Evolutionary conservation across 1,284 basidiomycete genomes (phyloP).

Genomic region (Pseudozyma pruni): DNA sequence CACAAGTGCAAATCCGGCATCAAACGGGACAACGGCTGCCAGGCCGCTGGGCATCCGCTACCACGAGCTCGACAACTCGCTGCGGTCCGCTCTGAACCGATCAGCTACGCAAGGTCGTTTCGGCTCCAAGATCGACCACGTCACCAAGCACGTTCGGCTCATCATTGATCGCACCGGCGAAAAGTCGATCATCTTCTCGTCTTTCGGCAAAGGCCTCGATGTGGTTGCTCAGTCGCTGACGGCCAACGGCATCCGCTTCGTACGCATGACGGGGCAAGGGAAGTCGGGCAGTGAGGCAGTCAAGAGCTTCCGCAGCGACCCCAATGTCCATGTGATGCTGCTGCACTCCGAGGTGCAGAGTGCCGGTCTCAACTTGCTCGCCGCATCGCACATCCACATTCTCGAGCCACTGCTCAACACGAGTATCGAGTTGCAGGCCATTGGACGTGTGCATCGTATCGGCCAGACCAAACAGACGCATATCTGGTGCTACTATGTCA

Average conservation of each 20-base stretch:
- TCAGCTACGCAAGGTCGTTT: conserved; percentile 45
- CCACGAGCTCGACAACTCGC: conserved; percentile 37
- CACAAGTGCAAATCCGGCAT: background rate
- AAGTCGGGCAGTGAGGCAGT: conserved; percentile 32
- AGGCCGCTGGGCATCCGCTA: conserved; percentile 20
- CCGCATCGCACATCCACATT: conserved; percentile 59
- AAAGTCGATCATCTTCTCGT: conserved; percentile 63
- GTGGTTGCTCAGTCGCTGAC: conserved; percentile 58
- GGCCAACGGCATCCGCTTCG: conserved; percentile 52
- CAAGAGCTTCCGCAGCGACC: conserved; percentile 47
- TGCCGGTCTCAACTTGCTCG: conserved; percentile 59
- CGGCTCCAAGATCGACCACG: conserved; percentile 63
- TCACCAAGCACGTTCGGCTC: conserved; percentile 55
- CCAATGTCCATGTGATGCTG: conserved; percentile 52
- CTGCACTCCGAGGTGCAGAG: conserved; percentile 65
- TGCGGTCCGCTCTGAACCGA: conserved; percentile 29
- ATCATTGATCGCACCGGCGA: conserved; percentile 43
- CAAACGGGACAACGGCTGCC: too few relatives aligned
- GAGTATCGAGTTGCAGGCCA: conserved; percentile 60
- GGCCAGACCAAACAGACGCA: conserved; percentile 59
- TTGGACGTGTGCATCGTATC: conserved; percentile 63
- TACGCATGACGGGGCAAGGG: conserved; percentile 50
- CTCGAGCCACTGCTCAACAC: conserved; percentile 64
- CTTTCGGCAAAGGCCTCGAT: conserved; percentile 62
- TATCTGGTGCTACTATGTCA: conserved; percentile 60